Conservation (phyloP, 2,329 filamentous ascomycete species). For the Exophiala lecanii-corni region DNA sequence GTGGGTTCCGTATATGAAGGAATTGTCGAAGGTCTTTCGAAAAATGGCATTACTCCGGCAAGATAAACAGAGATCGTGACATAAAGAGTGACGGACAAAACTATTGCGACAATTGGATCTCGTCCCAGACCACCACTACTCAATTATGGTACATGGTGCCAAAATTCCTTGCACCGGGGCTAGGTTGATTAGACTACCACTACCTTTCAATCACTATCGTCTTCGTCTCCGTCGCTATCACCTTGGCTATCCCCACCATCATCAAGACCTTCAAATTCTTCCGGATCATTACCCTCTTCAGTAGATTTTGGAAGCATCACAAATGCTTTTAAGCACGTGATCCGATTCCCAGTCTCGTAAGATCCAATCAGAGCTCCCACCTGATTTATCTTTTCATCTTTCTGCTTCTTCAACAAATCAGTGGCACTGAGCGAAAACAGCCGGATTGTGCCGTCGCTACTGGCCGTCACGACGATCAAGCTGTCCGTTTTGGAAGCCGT, state of each 20-base stretch:
- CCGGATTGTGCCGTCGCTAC: conserved; percentile 81
- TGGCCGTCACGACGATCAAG: conserved; percentile 64
- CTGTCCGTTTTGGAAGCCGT: conserved; percentile 29
- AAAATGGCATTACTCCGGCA: conserved; percentile 34
- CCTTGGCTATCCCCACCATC: conserved; percentile 2
- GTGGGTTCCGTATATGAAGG: conserved; percentile 62
- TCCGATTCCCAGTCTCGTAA: conserved; percentile 80
- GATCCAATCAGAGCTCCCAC: conserved; percentile 67
- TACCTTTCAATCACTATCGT: conserved; percentile 27
- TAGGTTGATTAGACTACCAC: too few relatives aligned
- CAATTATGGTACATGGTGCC: too few relatives aligned
- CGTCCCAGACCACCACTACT: not conserved
- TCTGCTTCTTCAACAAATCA: conserved; percentile 27
- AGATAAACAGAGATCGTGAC: too few relatives aligned
- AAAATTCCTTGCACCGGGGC: too few relatives aligned
- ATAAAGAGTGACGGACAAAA: too few relatives aligned
- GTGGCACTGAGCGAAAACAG: conserved; percentile 60
- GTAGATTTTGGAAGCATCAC: conserved; percentile 64
- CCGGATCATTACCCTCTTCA: conserved; percentile 33
- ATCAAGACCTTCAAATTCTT: conserved; percentile 21
- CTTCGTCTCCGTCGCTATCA: conserved; percentile 17
- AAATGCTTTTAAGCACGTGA: conserved; percentile 84
- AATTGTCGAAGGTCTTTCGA: conserved; percentile 46
- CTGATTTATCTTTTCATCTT: conserved; percentile 33
- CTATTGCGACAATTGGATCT: not conserved